A percentile compares a stretch with the other conserved stretches of the same genome.
Conservation (phyloP, 345 rosid genomes). For the Hirschfeldia incana region DNA sequence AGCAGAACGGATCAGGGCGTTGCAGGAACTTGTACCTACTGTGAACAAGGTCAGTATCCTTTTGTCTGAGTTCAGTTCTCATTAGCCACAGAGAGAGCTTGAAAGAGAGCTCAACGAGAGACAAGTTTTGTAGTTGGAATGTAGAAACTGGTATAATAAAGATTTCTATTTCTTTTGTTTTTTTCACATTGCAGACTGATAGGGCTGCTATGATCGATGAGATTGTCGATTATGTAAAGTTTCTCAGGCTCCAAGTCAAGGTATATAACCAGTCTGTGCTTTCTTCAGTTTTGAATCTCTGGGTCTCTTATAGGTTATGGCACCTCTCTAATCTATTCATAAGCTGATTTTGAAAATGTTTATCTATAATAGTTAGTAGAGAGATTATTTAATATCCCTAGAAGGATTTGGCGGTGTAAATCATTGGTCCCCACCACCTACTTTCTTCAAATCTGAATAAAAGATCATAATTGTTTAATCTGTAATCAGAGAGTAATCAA, state of each 20-base stretch:
- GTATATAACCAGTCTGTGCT: conserved; percentile 38
- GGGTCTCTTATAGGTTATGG: background rate
- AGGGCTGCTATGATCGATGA: conserved; percentile 99
- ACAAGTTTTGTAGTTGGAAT: background rate
- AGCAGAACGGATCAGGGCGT: conserved; percentile 95
- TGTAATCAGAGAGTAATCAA: conserved; percentile 14
- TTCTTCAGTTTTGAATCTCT: background rate
- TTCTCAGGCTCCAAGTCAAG: conserved; percentile 99
- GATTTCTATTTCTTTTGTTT: background rate
- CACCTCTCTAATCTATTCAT: conserved; percentile 4
- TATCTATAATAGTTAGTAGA: conserved; percentile 3
- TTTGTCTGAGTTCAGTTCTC: background rate
- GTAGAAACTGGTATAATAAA: background rate
- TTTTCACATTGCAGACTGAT: conserved; percentile 61
- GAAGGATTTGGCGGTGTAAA: conserved; percentile 28
- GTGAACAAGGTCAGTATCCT: conserved; percentile 77
- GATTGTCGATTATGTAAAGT: conserved; percentile 98
- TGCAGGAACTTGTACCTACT: conserved; percentile 98
- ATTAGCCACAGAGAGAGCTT: background rate
- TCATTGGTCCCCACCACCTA: conserved; percentile 38
- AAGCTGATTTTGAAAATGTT: background rate
- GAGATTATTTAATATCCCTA: conserved; percentile 19
- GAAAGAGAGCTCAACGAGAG: conserved; percentile 9
- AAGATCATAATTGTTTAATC: conserved; percentile 26
- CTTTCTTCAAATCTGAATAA: conserved; percentile 22